Evolutionary conservation across 805 yeast species (phyloP), one percentile per base, ranked within the genome.

Genomic region (Cyberlindnera subsufficiens): DNA sequence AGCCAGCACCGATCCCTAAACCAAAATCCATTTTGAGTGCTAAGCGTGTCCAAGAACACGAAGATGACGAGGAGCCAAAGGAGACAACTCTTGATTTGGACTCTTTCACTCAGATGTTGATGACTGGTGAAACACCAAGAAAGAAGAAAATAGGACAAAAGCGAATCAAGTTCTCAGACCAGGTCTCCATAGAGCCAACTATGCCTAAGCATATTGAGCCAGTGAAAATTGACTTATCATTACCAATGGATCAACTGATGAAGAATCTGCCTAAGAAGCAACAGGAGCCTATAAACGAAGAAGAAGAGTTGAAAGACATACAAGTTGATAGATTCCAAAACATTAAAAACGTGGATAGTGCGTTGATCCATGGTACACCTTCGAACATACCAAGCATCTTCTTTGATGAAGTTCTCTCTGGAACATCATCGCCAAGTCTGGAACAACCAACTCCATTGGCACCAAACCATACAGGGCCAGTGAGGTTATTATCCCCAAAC

Each of bases 21-120:
- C 98, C 98, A 4, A 77, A 78, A 31, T 79, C 96, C 2, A 90
- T 90, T 45, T 63, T 90, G 46, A 68, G 83, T 5, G 71, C 75
- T 40, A 80, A 77, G 48, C 67, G 85, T 42, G 70, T 64, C 33
- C 68, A 70, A 35, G 82, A 77, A 35, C 60, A 59, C 2, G 71
- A 67, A 37, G 72, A 68, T 22, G 67, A 67, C 1, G 65, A 63
- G 27, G 27, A 22, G 27, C 27, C 27, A 22, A 22, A 22, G 27
- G 27, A 22, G 27, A 22, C 37, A 39, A 78, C 78, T 42, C 71
- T 87, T 19, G 96, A 90, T 58, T 68, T 90, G 51, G 96, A 90
- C 60, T 78, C 88, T 27, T 90, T 90, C 61, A 86, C 96, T 15
- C 82, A 84, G 49, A 80, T 90, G 55, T 71, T 88, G 54, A 65